Percentiles rank a stretch among this genome's conserved stretches.
Conservation (phyloP, 257 asterid species). For the Plantago elongata region DNA sequence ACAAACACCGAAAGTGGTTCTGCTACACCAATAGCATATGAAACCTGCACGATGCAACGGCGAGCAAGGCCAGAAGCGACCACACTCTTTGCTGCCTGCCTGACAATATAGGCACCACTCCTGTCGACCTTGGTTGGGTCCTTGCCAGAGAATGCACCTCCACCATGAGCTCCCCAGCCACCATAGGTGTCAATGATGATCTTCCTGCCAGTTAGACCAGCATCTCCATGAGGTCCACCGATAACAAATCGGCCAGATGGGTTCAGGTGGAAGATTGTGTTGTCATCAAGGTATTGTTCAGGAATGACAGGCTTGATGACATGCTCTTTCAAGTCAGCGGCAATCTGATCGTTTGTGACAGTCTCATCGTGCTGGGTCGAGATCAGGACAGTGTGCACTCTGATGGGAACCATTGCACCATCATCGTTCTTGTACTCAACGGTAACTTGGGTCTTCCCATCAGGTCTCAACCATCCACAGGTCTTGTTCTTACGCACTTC, state of each 20-base stretch:
- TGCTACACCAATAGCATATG: conserved; percentile 86
- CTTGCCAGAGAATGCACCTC: conserved; percentile 90
- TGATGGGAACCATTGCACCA: conserved; percentile 84
- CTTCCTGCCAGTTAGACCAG: conserved; percentile 84
- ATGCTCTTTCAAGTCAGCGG: conserved; percentile 68
- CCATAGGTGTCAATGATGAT: conserved; percentile 87
- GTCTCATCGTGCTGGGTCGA: conserved; percentile 92
- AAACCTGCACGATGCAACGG: conserved; percentile 81
- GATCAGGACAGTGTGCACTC: conserved; percentile 85
- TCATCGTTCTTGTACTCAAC: conserved; percentile 75
- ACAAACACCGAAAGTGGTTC: conserved; percentile 89
- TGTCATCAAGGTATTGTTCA: conserved; percentile 68
- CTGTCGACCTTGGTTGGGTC: conserved; percentile 93
- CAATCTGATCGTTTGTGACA: conserved; percentile 71
- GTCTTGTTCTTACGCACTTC: conserved; percentile 90
- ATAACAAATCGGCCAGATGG: conserved; percentile 88
- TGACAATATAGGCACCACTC: conserved; percentile 81
- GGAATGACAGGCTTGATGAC: conserved; percentile 86
- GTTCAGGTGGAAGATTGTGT: conserved; percentile 83
- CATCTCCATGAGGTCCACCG: conserved; percentile 94
- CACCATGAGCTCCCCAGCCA: conserved; percentile 96
- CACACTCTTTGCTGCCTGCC: conserved; percentile 94
- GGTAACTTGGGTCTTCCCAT: conserved; percentile 87
- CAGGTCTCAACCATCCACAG: conserved; percentile 84
- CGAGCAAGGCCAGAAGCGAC: conserved; percentile 88